Evolutionary conservation across 164 flowering plant genomes (phyloP), one percentile per base, ranked within the genome.

Genomic region (Stephania japonica): DNA sequence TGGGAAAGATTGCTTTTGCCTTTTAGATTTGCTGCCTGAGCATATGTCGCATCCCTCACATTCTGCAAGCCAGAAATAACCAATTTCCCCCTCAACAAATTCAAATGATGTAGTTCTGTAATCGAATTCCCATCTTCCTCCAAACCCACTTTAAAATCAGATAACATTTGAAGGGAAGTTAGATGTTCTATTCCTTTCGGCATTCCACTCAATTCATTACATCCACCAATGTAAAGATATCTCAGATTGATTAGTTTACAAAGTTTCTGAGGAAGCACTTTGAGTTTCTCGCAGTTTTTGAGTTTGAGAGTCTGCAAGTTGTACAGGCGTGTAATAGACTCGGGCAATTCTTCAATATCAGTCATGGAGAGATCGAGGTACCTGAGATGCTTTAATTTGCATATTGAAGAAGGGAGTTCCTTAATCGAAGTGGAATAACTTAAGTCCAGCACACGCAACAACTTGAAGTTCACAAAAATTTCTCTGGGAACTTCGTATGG

Each of bases 351-450:
- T n/a, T 32, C 25, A 71, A 71, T 71, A 1, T 26, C 0, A 19
- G 73, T 71, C 1, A 18, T 14, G 4, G 77, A 75, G 38, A 75
- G 61, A 44, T 75, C 19, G 18, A 75, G 70, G 42, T 69, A 75
- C 25, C 77, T 27, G 5, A 69, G 10, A 65, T 56, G 73, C 25
- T 23, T 50, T 19, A 75, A 21, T 1, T 65, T 9, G 13, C 13
- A 0, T 2, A 75, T 19, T 1, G 66, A 47, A 0, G 49, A 16
- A 26, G 73, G 66, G 7, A 75, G 19, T 25, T 26, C 6, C 19
- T 44, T 14, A 16, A 61, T 61, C 14, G 8, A 0, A 43, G 10
- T 70, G 12, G 19, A n/a, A 63, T n/a, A n/a, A n/a, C 38, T 19
- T 19, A 75, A 32, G 21, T 75, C 77, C 47, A 75, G 47, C 42